Percentiles rank a stretch among this genome's conserved stretches.
phyloP scores from a whole-genome alignment of 2,329 filamentous ascomycete species.

The Aureobasidium sp. region DNA sequence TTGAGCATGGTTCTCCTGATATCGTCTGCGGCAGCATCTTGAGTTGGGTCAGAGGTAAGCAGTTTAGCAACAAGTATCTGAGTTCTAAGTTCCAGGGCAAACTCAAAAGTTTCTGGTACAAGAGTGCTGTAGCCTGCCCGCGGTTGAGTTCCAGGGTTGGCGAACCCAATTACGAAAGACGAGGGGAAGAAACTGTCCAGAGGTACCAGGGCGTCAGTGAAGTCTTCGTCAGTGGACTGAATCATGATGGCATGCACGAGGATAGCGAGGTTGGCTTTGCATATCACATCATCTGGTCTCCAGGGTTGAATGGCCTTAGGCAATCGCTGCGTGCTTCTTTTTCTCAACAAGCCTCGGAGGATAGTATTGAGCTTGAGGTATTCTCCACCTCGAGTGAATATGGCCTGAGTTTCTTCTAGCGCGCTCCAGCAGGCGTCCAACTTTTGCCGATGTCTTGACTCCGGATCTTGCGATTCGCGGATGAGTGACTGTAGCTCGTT shows the following conservation, averaged over 20 bases:
- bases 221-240: constrained; percentile 21
- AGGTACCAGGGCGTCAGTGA: constrained; percentile 25
- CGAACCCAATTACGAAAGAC: constrained; percentile 24
- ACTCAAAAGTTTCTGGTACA: constrained; percentile 36
- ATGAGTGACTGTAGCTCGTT: constrained; percentile 21
- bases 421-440: constrained; percentile 28
- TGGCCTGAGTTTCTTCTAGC: constrained; percentile 27
- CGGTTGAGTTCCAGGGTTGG: constrained; percentile 13
- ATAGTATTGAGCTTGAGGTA: constrained; percentile 36
- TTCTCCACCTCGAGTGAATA: constrained; percentile 30
- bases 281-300: constrained; percentile 35
- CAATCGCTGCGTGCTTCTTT: constrained; percentile 20
- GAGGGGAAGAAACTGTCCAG: constrained; percentile 30
- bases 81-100: constrained; percentile 48
- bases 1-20: neutral
- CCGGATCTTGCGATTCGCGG: constrained; percentile 25
- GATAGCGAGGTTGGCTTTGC: constrained; percentile 36
- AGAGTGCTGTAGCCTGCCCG: constrained; percentile 33
- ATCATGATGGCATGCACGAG: constrained; percentile 32
- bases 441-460: constrained; percentile 33
- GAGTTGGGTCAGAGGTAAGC: constrained; percentile 29
- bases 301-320: constrained; percentile 22
- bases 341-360: constrained; percentile 32
- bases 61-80: constrained; percentile 27
- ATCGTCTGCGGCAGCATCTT: neutral